Evolutionary conservation across 129 eudicot genomes (phyloP), one percentile per base, ranked within the genome.

Genomic region (Flaveria robusta): DNA sequence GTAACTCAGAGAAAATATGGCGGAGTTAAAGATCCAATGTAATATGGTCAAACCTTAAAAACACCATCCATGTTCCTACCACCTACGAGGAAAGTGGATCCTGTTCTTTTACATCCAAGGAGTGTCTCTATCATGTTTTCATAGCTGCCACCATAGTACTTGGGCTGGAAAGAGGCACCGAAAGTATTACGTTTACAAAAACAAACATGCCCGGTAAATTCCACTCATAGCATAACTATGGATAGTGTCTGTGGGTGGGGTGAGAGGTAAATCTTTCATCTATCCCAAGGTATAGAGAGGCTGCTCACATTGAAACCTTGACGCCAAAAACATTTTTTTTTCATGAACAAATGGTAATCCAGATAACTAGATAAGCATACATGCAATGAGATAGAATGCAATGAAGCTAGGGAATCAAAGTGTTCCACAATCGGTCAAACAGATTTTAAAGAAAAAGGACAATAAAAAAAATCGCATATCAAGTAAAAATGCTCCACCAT

Each of bases 1-100:
- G 41, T 5, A 27, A 45, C 39, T 34, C 70, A 19, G 5, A 39
- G 1, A 64, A 43, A n/a, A 1, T 10, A 4, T n/a, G 39, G 63
- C 27, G 9, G 10, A 69, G 68, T 47, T 16, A 18, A 77, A 39
- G 39, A 46, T 65, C 41, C 45, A 50, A 50, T 16, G 68, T 16
- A 66, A 43, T 47, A 27, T 29, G 39, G 42, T 19, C 75, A 66
- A 68, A 94, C 97, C 96, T 89, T 87, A 75, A 94, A 94, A 71
- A 66, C 88, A 29, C 97, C 97, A 80, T 91, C 90, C 69, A 94
- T 85, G 75, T 87, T 87, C 60, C 96, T 91, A 71, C 99, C 99
- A 62, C 91, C 99, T 37, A 94, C 98, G 0, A 94, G 84, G 82
- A 94, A 94, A 64, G 86, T 46, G 51, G 87, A 83, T 26, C 93